Conservation (phyloP, 805 yeast genomes). For the Barnettozyma vustinii region DNA sequence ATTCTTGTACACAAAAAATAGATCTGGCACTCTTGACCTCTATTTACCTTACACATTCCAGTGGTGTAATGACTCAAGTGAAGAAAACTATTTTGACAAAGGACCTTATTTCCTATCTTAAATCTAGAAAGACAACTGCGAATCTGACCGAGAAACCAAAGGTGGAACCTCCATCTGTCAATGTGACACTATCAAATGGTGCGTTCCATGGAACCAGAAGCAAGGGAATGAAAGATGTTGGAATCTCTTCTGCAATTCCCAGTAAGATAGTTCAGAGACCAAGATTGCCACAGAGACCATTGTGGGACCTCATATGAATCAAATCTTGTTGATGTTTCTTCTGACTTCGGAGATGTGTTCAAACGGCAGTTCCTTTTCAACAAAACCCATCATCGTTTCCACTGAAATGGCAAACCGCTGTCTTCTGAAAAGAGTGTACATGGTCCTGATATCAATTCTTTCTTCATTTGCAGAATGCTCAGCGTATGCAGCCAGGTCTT, state of each 20-base stretch:
- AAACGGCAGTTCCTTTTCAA: conserved; percentile 15
- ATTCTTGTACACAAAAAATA: background rate
- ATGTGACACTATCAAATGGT: background rate
- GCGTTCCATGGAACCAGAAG: background rate
- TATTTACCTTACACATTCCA: too few relatives aligned
- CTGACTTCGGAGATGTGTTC: background rate
- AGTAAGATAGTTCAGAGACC: background rate
- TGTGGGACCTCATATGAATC: background rate
- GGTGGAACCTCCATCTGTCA: background rate
- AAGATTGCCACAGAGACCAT: background rate
- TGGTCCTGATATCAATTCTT: conserved; percentile 24
- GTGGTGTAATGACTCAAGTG: background rate
- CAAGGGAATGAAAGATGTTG: background rate
- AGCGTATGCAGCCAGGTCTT: conserved; percentile 29
- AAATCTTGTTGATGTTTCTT: background rate
- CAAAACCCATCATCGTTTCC: conserved; percentile 21
- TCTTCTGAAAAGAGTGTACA: conserved; percentile 26
- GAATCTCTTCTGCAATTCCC: background rate
- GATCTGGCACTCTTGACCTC: too few relatives aligned
- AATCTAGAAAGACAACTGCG: background rate
- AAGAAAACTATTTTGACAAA: background rate
- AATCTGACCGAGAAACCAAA: background rate
- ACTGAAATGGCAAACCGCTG: conserved; percentile 22
- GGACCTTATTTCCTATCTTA: background rate
- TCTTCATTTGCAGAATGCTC: conserved; percentile 27